These are phyloP conservation scores for Fusarium nygamai DNA, from an alignment of 2,329 filamentous ascomycete genomes.

Conservation along the genomic window DNA sequence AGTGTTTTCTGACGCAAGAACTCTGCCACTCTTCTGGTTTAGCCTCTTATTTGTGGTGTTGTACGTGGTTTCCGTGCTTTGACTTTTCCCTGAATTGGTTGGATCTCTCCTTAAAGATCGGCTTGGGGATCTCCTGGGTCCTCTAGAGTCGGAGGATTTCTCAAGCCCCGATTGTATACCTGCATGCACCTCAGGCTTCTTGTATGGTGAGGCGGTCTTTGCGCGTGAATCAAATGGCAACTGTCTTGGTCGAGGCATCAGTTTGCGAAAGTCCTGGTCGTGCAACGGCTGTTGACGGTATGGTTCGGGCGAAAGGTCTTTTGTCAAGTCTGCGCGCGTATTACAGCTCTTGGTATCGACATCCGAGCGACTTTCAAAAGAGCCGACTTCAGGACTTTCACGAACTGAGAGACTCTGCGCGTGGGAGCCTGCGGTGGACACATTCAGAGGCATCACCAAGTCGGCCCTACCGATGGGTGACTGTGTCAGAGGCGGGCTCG, in stretches of 20 bases:
- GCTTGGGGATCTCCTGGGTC: no score
- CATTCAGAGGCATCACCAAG: not conserved
- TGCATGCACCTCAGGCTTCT: not conserved
- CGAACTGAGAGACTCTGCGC: not conserved
- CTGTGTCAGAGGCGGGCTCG: not conserved
- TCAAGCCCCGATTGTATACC: not conserved
- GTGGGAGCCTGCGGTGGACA: not conserved
- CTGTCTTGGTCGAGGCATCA: conserved; percentile 46
- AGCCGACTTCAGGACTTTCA: not conserved
- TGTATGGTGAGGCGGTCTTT: not conserved
- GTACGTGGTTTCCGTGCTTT: not conserved
- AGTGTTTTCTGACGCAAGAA: not conserved
- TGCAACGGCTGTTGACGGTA: not conserved
- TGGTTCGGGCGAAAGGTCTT: not conserved
- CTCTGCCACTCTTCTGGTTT: not conserved
- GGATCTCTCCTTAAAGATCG: not conserved
- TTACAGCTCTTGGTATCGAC: not conserved
- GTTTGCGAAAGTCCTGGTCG: conserved; percentile 37
- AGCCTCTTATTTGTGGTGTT: not conserved
- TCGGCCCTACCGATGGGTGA: not conserved
- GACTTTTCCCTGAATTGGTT: not conserved
- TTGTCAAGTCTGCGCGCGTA: not conserved
- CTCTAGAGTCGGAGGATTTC: not conserved
- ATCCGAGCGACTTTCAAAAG: not conserved
- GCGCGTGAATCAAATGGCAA: conserved; percentile 41